Evolutionary conservation across 129 eudicot species (phyloP).

Genomic region (Helianthus tuberosus): DNA sequence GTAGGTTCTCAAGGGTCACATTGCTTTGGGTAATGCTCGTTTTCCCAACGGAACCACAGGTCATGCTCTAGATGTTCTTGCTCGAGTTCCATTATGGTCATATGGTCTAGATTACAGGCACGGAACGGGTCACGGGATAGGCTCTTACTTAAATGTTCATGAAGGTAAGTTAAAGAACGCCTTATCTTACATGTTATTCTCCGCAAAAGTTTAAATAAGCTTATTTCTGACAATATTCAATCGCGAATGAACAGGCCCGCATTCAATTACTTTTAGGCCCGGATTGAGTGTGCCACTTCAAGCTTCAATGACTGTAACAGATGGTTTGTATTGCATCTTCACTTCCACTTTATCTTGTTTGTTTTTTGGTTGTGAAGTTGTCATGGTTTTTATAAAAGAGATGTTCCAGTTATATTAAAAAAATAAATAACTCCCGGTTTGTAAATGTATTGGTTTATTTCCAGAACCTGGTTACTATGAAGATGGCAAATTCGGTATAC

Average conservation of each 20-base stretch:
- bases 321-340: constrained; percentile 53
- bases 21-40: constrained; percentile 88
- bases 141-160: constrained; percentile 90
- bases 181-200: background rate
- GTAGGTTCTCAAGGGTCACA: constrained; percentile 95
- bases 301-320: constrained; percentile 93
- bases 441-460: background rate
- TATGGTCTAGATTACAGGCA: constrained; percentile 98
- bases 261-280: constrained; percentile 85
- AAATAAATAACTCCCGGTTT: background rate
- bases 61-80: constrained; percentile 90
- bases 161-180: constrained; percentile 58
- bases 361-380: background rate
- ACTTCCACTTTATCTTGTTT: constrained; percentile 1
- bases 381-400: background rate
- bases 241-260: constrained; percentile 68
- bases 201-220: background rate
- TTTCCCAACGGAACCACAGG: constrained; percentile 98
- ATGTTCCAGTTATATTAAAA: background rate
- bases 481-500: constrained; percentile 88
- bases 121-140: constrained; percentile 99
- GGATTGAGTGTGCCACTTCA: constrained; percentile 82
- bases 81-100: constrained; percentile 93
- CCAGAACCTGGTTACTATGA: constrained; percentile 98
- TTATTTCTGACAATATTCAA: constrained; percentile 3